phyloP scores from a whole-genome alignment of 2,329 filamentous ascomycete genomes.

The Mycosphaerella sp. region DNA sequence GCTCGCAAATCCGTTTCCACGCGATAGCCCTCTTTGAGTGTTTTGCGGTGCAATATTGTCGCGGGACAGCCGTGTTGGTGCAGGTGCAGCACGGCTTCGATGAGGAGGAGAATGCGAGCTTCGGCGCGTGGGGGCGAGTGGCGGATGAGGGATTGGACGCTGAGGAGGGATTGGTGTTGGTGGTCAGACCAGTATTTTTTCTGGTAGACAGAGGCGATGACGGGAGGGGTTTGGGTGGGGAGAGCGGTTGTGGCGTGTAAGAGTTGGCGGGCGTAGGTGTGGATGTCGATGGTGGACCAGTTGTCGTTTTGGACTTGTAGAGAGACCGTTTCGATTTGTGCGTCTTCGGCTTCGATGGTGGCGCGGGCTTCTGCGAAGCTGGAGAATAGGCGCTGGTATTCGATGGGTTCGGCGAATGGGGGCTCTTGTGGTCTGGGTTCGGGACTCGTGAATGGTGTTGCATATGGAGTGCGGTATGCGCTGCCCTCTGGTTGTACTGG shows the following conservation, averaged over 20 bases:
- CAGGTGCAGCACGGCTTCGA: slow-evolving; percentile 12
- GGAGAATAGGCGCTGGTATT: not conserved
- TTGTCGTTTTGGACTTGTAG: slow-evolving; percentile 7
- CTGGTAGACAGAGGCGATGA: slow-evolving; percentile 4
- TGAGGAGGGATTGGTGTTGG: slow-evolving; percentile 4
- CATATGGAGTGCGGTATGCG: not conserved
- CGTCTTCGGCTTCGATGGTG: not conserved
- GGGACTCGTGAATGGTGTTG: not conserved
- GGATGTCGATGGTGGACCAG: slow-evolving; percentile 4
- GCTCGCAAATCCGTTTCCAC: slow-evolving; percentile 7
- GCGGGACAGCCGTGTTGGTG: slow-evolving; percentile 13
- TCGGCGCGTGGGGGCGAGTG: slow-evolving; percentile 2
- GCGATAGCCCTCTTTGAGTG: slow-evolving; percentile 9
- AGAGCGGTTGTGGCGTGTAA: slow-evolving; percentile 3
- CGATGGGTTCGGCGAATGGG: not conserved
- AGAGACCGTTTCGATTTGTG: not conserved
- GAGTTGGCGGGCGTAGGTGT: slow-evolving; percentile 8
- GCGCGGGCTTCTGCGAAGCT: not conserved
- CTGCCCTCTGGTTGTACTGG: not conserved
- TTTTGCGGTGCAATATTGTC: slow-evolving; percentile 1
- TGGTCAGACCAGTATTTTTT: slow-evolving; percentile 12
- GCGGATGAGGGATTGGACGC: not conserved
- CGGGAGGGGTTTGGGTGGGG: not conserved
- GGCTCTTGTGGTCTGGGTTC: not conserved
- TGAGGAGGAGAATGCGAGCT: slow-evolving; percentile 13